Evolutionary conservation across 139 green algal species (phyloP), one percentile per base, ranked within the genome.

Genomic region (Ettlia oleoabundans): DNA sequence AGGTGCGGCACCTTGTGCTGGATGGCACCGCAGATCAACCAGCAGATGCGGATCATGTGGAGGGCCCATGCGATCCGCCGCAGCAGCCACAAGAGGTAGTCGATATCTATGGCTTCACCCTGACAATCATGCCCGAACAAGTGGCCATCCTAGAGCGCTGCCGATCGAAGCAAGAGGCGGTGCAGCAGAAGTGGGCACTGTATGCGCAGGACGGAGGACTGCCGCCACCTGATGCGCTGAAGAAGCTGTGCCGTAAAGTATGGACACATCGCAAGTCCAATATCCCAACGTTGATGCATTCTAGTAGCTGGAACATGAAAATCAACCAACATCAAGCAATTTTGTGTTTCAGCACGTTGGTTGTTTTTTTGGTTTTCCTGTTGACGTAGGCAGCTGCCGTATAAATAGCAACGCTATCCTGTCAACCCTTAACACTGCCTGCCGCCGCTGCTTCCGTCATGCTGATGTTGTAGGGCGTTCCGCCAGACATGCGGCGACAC

Each of bases 201-300:
- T 84, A 80, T 40, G 43, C 30, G 2, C 40, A 82, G 26, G 37
- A 51, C 9, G 70, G 71, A 53, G 30, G 68, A 13, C 65, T 91
- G 66, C 89, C 88, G 9, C 51, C 68, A 10, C 33, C 19, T 2
- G 72, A 87, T 7, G 68, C 72, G 69, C 83, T 94, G 13, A 93
- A 94, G 30, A 89, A 88, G 78, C 85, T 89, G 32, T 92, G 87
- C 58, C 82, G 87, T 22, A 90, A 92, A 86, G 88, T 91, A 62
- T 47, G 55, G 21, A n/a, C n/a, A n/a, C n/a, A n/a, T n/a, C n/a
- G n/a, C n/a, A n/a, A n/a, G n/a, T n/a, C n/a, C n/a, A n/a, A n/a
- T n/a, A n/a, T n/a, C n/a, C n/a, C n/a, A n/a, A n/a, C n/a, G n/a
- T n/a, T n/a, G n/a, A n/a, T 24, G 38, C 37, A 8, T 18, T 42